Evolutionary conservation across 495 filamentous ascomycete species (phyloP).

Genomic region (Aspergillus bridgeri): DNA sequence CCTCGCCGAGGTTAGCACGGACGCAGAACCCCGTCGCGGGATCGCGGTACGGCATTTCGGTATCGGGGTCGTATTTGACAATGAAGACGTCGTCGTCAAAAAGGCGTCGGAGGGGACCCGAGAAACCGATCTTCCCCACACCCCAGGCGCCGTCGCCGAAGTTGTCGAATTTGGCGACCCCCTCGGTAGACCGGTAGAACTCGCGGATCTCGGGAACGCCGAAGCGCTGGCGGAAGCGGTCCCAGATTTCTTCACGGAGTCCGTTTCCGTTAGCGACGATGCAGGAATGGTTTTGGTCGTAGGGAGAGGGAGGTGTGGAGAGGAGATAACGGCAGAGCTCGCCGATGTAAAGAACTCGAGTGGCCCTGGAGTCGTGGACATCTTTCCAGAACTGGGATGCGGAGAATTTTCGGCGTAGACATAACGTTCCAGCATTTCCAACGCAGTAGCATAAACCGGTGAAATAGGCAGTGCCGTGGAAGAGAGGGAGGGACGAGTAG

Average conservation of each 20-base stretch:
- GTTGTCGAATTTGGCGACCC: conserved; percentile 70
- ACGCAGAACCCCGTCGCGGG: conserved; percentile 69
- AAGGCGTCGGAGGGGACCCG: conserved; percentile 57
- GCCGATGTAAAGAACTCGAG: conserved; percentile 88
- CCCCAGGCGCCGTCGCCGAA: conserved; percentile 66
- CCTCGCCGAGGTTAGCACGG: conserved; percentile 52
- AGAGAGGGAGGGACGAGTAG: conserved; percentile 91
- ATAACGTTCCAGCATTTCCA: conserved; percentile 42
- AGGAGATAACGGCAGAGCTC: conserved; percentile 91
- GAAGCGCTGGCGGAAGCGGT: conserved; percentile 79
- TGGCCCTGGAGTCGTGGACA: conserved; percentile 70
- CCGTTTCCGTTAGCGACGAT: conserved; percentile 84
- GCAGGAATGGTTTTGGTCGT: conserved; percentile 72
- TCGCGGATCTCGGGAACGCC: conserved; percentile 75
- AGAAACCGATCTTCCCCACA: conserved; percentile 76
- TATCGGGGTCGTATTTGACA: conserved; percentile 69
- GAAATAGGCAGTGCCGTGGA: conserved; percentile 77
- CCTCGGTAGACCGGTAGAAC: conserved; percentile 90
- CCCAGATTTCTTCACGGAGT: conserved; percentile 88
- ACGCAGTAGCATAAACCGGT: conserved; percentile 52
- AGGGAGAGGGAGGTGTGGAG: conserved; percentile 63
- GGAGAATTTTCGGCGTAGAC: conserved; percentile 69
- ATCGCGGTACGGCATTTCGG: conserved; percentile 66
- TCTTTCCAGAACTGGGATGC: conserved; percentile 85
- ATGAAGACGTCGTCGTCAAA: conserved; percentile 55